Base-by-base conservation (phyloP, 2,329 filamentous ascomycete species). In the Nothophaeocryptopus gaeumannii region DNA sequence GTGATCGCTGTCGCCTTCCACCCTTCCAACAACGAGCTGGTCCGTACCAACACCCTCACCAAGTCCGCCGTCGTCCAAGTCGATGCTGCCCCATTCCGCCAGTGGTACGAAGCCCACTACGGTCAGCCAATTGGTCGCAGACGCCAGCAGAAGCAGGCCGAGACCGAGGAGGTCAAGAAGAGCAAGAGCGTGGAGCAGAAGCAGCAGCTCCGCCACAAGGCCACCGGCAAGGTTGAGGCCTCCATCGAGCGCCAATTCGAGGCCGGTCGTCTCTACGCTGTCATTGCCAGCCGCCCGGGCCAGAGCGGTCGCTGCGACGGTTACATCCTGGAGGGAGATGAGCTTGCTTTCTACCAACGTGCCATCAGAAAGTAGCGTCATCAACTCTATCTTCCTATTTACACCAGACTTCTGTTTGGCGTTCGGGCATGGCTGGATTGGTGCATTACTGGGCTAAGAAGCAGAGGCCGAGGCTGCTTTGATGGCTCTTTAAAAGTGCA, bases 31-130 rank as follows among this genome's bases (percentile, higher is more conserved):
- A 99, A 99, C 89, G 93, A 99, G 82, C 85, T 99, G 68, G 91
- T 99, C 82, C 93, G 93, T 74, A 99, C 93, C 78, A 99, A 99
- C 87, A 97, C 93, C 81, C 84, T 99, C 75, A 99, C 93, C 83
- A 95, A 91, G 81, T 89, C 89, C 73, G 93, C 93, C 79, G 89
- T 99, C 72, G 89, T 99, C 75, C 93, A 99, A 83, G 81, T 99
- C 78, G 93, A 99, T 78, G 93, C 95, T 69, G 89, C 93, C 61
- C 93, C 93, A 66, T 99, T 99, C 89, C 84, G 93, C 76, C 92
- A 97, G 81, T 99, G 93, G 93, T 99, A 95, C 80, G 93, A 99
- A 85, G 89, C 93, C 67, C 93, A 99, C 87, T 99, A 99, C 84
- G 93, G 93, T 73, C 83, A 89, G 77, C 68, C 81, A 68, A 74